These are phyloP conservation scores for Neopestalotiopsis clavispora DNA, from an alignment of 2,329 filamentous ascomycete genomes.

Conservation along the genomic window DNA sequence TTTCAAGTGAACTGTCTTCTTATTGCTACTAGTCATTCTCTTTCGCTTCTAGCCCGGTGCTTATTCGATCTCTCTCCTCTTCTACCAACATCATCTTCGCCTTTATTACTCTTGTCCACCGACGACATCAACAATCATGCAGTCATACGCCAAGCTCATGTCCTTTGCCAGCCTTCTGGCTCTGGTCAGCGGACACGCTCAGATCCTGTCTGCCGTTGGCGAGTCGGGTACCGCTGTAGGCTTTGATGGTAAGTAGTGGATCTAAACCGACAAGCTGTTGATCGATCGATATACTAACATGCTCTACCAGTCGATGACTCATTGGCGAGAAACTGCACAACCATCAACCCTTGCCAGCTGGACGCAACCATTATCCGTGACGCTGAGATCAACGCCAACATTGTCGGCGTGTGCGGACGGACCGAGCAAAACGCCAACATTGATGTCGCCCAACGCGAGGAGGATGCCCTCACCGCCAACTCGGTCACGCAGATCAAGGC, in stretches of 20 bases:
- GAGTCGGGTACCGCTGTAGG: constrained; percentile 49
- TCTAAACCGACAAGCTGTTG: background rate
- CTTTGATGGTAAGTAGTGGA: constrained; percentile 46
- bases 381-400: constrained; percentile 54
- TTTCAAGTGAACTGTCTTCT: constrained; percentile 4
- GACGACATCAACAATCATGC: constrained; percentile 37
- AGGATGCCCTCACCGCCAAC: constrained; percentile 51
- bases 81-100: background rate
- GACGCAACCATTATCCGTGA: constrained; percentile 69
- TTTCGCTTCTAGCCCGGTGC: constrained; percentile 32
- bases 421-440: constrained; percentile 67
- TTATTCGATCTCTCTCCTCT: constrained; percentile 25
- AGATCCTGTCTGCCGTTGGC: constrained; percentile 53
- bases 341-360: constrained; percentile 69
- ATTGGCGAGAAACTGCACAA: constrained; percentile 66
- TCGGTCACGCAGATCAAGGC: constrained; percentile 54
- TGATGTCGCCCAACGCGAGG: constrained; percentile 61
- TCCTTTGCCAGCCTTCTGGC: constrained; percentile 40
- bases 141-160: constrained; percentile 38
- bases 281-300: background rate
- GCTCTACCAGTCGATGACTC: constrained; percentile 50
- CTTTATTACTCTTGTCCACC: constrained; percentile 20
- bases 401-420: constrained; percentile 66
- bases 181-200: constrained; percentile 47
- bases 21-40: constrained; percentile 18